Base-by-base conservation (phyloP, 768 basidiomycete species). In the Pisolithus microcarpus region DNA sequence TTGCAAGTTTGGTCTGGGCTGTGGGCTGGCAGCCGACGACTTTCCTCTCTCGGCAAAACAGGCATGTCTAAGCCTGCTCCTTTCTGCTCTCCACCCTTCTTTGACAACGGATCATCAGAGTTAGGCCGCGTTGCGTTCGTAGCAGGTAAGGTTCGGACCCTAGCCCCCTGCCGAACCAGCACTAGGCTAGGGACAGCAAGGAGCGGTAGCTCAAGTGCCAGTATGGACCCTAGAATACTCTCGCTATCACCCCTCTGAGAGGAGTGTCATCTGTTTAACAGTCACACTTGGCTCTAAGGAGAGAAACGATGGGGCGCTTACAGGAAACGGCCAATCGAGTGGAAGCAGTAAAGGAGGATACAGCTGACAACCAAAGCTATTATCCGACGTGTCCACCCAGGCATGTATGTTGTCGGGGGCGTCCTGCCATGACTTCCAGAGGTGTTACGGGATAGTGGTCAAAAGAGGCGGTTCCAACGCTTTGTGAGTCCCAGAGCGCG, bases 21-120 rank as follows among this genome's bases (percentile, higher is more conserved):
- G 18, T 67, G 67, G 21, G 70, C 66, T 49, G 66, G 55, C 15
- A 75, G 74, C 13, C 72, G 21, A 73, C 73, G 57, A 77, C 76
- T 63, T 77, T 77, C 53, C 75, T 64, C 63, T 75, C 73, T 52
- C 75, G 65, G 54, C 75, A 77, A 63, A 77, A 77, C 47, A 72
- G 60, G 52, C 75, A 77, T 50, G 72, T 72, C 50, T 76, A 65
- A 49, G 70, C 71, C 50, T 75, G 74, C n/a, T 62, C 74, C 75
- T 63, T 72, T 71, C 62, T 73, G 67, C 31, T 67, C 65, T 21
- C 67, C 65, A 43, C 60, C 55, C 58, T 64, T 69, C 65, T 67
- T 67, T 48, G 61, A 60, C 49, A 50, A 52, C 10, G 63, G 60
- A 57, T 67, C 67, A 53, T 65, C 65, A 58, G 65, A 59, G 66